These are phyloP conservation scores for Pichia norvegensis DNA, from an alignment of 1,139 yeast genomes.

Conservation along the genomic window DNA sequence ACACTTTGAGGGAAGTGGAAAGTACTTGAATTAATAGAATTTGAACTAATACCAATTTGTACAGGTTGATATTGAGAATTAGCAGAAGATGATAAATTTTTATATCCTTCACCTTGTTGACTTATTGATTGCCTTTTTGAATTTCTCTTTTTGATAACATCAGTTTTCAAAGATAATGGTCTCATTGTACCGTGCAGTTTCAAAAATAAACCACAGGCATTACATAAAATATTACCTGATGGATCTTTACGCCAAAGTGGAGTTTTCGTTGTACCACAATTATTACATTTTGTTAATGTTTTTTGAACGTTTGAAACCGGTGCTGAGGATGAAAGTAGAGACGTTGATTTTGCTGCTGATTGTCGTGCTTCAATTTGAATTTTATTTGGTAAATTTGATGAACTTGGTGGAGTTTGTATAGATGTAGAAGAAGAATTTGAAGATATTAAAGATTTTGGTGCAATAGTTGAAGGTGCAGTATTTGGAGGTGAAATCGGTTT, in stretches of 20 bases:
- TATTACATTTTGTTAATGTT: constrained; percentile 34
- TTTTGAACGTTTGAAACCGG: constrained; percentile 16
- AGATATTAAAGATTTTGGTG: background rate
- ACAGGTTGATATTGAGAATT: constrained; percentile 1
- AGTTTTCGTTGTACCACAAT: constrained; percentile 49
- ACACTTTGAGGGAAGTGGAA: constrained; percentile 18
- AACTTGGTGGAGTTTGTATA: background rate
- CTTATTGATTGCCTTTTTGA: constrained; percentile 30
- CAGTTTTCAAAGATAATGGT: constrained; percentile 50
- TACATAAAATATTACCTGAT: constrained; percentile 48
- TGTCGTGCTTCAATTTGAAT: constrained; percentile 15
- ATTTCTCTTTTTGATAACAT: constrained; percentile 48
- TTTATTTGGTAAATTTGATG: constrained; percentile 11
- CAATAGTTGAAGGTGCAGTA: background rate
- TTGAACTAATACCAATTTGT: background rate
- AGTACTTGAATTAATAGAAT: background rate
- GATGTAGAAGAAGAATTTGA: background rate
- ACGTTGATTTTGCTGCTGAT: constrained; percentile 1
- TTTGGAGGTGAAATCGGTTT: background rate
- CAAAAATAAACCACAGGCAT: constrained; percentile 52
- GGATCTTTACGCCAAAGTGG: constrained; percentile 56
- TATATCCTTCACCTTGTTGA: constrained; percentile 16
- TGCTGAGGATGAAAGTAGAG: constrained; percentile 17
- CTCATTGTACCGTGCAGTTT: constrained; percentile 53
- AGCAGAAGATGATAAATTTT: constrained; percentile 5